Evolutionary conservation across 495 filamentous ascomycete genomes (phyloP).

Genomic region (Tuber magnatum): DNA sequence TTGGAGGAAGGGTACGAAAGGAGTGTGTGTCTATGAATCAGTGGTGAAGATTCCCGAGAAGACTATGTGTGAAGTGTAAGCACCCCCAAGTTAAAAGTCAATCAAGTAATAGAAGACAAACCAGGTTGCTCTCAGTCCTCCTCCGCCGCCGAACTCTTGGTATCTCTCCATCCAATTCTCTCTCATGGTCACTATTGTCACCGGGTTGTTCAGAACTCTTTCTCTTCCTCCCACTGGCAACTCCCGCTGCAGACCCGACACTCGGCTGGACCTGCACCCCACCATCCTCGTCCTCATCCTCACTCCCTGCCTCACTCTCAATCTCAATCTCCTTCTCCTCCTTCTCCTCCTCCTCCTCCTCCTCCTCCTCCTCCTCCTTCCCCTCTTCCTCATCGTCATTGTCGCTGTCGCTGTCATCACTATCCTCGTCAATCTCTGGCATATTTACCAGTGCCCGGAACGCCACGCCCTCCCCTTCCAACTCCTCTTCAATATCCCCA

Average conservation of each 20-base stretch:
- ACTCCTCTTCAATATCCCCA: constrained; percentile 89
- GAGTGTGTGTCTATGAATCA: constrained; percentile 47
- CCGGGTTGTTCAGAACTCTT: constrained; percentile 59
- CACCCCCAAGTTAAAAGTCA: constrained; percentile 53
- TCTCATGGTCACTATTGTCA: constrained; percentile 51
- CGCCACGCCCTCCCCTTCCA: constrained; percentile 64
- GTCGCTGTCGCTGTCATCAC: constrained; percentile 48
- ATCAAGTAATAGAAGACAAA: constrained; percentile 14
- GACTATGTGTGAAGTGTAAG: constrained; percentile 51
- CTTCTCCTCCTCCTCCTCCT: constrained; percentile 12
- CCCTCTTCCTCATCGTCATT: constrained; percentile 40
- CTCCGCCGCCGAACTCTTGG: constrained; percentile 61
- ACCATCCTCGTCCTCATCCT: constrained; percentile 42
- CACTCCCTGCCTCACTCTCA: constrained; percentile 34
- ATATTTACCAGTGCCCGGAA: constrained; percentile 77
- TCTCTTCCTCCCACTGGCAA: constrained; percentile 34
- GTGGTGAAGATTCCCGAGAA: constrained; percentile 49
- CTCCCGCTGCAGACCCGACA: constrained; percentile 13
- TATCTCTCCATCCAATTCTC: constrained; percentile 57
- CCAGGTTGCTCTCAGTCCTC: constrained; percentile 27
- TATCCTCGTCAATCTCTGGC: constrained; percentile 77
- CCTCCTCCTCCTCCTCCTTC: neutral
- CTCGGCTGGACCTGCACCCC: constrained; percentile 26
- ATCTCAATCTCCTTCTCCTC: constrained; percentile 4
- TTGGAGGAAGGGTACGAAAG: constrained; percentile 54